phyloP scores from a whole-genome alignment of 495 filamentous ascomycete species.

The Amphirosellinia nigrospora region DNA sequence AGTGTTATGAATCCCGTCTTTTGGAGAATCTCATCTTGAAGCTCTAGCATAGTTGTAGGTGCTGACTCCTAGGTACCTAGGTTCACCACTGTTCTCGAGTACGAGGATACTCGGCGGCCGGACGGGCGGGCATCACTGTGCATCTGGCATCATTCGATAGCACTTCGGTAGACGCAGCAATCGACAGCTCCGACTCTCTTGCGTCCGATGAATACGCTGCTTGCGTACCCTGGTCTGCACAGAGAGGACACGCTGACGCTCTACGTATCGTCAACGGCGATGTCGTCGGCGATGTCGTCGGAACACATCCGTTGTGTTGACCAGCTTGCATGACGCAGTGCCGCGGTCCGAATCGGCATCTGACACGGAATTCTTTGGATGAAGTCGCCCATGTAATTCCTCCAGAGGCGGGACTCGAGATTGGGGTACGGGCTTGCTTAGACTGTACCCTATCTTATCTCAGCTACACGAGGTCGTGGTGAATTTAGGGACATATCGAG shows the following conservation, averaged over 20 bases:
- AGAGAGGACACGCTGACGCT: background rate
- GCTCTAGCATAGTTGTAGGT: background rate
- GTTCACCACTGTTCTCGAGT: background rate
- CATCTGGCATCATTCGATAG: background rate
- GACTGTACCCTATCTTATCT: slow-evolving; percentile 51
- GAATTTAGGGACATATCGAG: slow-evolving; percentile 28
- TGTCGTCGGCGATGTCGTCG: background rate
- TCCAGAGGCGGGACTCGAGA: background rate
- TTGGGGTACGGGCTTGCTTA: background rate
- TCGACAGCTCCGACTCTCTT: no score
- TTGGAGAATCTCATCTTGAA: background rate
- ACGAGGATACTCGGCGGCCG: background rate
- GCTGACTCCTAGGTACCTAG: background rate
- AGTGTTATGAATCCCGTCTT: background rate
- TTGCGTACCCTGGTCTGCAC: background rate
- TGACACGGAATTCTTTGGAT: no score
- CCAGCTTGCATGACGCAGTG: background rate
- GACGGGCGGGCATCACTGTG: background rate
- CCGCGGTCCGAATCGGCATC: no score
- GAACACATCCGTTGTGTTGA: background rate
- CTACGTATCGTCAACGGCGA: background rate
- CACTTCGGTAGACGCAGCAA: background rate
- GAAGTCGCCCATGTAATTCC: no score
- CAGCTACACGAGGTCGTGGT: slow-evolving; percentile 58
- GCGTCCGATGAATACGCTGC: no score